Percentiles rank a stretch among this genome's conserved stretches.
phyloP scores from a whole-genome alignment of 2,329 filamentous ascomycete species.

The Chrysoporthe cubensis region DNA sequence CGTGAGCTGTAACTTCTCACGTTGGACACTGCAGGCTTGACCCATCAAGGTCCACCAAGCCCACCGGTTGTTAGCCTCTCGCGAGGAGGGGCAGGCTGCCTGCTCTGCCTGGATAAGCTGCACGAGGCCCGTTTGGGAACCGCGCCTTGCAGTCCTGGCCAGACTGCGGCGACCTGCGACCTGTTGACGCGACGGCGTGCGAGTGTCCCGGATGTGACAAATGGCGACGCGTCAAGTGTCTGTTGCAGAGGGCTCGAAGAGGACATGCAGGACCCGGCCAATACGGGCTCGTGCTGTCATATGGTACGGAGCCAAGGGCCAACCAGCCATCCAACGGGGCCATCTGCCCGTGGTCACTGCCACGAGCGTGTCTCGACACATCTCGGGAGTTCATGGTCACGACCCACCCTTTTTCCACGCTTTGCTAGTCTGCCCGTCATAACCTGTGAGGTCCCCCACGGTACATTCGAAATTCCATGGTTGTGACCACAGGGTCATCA shows the following conservation, averaged over 20 bases:
- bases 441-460: background rate
- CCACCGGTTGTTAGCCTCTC: background rate
- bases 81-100: background rate
- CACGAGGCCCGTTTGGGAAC: background rate
- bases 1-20: background rate
- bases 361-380: background rate
- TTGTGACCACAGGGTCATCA: slow-evolving; percentile 3
- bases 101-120: background rate
- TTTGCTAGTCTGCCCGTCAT: background rate
- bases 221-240: background rate
- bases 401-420: background rate
- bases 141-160: background rate
- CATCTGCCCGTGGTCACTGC: background rate
- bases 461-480: background rate
- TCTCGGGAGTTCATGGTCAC: background rate
- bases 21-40: background rate
- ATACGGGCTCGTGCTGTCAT: background rate
- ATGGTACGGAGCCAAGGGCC: background rate
- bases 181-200: background rate
- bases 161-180: background rate
- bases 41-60: slow-evolving; percentile 1
- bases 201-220: background rate
- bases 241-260: background rate
- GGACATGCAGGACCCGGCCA: background rate
- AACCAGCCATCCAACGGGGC: background rate